Percentiles rank a stretch among this genome's conserved stretches.
Conservation (phyloP, 495 filamentous ascomycete genomes). For the Aspergillus wentii region DNA sequence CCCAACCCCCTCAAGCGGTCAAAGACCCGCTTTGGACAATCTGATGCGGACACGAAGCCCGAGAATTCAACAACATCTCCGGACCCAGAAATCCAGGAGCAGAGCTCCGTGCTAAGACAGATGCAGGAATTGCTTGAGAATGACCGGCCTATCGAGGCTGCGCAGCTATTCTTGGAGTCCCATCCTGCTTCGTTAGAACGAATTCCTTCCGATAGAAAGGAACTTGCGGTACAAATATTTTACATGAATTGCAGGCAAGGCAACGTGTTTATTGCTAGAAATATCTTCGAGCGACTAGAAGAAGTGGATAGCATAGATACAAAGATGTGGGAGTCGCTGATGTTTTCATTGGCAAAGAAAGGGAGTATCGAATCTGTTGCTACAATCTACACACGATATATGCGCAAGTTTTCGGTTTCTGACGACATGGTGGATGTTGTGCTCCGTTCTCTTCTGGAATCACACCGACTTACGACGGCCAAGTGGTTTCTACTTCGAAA, state of each 20-base stretch:
- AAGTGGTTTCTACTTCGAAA: slow-evolving; percentile 30
- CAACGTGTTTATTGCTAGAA: slow-evolving; percentile 36
- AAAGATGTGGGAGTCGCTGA: slow-evolving; percentile 35
- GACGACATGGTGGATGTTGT: slow-evolving; percentile 33
- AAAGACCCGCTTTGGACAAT: slow-evolving; percentile 2
- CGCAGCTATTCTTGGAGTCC: slow-evolving; percentile 31
- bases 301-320: slow-evolving; percentile 25
- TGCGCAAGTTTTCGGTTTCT: slow-evolving; percentile 20
- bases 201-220: slow-evolving; percentile 25
- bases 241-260: slow-evolving; percentile 33
- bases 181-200: slow-evolving; percentile 11
- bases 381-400: slow-evolving; percentile 28
- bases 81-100: too few relatives aligned
- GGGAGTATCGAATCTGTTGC: slow-evolving; percentile 36
- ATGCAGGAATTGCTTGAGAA: slow-evolving; percentile 15
- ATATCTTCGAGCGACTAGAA: slow-evolving; percentile 33
- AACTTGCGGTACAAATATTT: slow-evolving; percentile 28
- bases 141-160: slow-evolving; percentile 30
- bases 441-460: slow-evolving; percentile 37
- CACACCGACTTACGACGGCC: slow-evolving; percentile 29
- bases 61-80: not conserved
- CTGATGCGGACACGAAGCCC: not conserved
- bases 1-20: not conserved
- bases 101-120: not conserved
- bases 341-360: slow-evolving; percentile 35